Conservation (phyloP, 257 asterid genomes). For the Solanum pennellii region DNA sequence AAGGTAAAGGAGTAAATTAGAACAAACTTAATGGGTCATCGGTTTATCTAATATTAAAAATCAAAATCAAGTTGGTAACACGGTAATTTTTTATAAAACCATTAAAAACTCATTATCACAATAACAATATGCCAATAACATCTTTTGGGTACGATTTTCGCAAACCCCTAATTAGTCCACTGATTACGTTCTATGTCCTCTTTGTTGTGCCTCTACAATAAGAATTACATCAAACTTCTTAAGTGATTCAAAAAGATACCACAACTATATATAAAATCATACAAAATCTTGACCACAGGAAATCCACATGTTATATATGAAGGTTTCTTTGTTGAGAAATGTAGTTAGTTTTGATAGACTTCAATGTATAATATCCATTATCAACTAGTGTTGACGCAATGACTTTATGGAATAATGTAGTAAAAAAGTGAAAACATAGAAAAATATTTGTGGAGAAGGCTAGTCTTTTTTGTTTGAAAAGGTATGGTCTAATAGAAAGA, state of each 20-base stretch:
- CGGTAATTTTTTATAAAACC: too few relatives aligned
- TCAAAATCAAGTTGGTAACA: too few relatives aligned
- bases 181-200: too few relatives aligned
- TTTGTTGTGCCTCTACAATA: neutral
- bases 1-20: too few relatives aligned
- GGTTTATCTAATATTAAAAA: too few relatives aligned
- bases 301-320: neutral
- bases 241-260: neutral
- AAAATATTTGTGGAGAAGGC: neutral
- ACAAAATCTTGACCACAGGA: neutral
- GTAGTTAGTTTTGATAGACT: neutral
- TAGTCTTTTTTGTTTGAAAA: neutral
- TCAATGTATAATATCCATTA: neutral
- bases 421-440: too few relatives aligned
- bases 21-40: too few relatives aligned
- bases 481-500: neutral
- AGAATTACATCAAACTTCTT: neutral
- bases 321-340: neutral
- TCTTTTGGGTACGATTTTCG: too few relatives aligned
- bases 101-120: too few relatives aligned
- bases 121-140: too few relatives aligned
- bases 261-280: neutral
- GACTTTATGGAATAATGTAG: neutral
- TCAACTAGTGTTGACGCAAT: neutral
- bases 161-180: too few relatives aligned